Conservation (phyloP, 1,139 yeast genomes). For the Zygosaccharomyces pseudobailii region DNA sequence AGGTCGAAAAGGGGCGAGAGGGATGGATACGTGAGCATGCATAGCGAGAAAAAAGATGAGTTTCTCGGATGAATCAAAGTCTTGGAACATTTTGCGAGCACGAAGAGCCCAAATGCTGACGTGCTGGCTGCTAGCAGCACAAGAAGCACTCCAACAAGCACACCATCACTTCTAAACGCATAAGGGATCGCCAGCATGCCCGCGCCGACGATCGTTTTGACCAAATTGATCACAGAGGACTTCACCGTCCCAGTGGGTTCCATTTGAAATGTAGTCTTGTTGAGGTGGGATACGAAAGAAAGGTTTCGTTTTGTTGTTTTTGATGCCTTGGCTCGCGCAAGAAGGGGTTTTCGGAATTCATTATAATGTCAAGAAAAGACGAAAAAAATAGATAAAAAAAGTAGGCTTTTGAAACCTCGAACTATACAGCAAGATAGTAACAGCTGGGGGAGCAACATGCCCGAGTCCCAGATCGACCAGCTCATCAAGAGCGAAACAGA, state of each 20-base stretch:
- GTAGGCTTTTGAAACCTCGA: background rate
- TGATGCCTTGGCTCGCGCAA: background rate
- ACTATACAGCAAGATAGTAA: background rate
- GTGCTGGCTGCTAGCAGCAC: conserved; percentile 70
- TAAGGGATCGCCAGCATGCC: conserved; percentile 91
- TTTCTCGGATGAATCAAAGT: conserved; percentile 59
- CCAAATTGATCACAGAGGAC: conserved; percentile 55
- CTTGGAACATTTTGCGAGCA: conserved; percentile 71
- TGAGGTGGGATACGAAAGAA: background rate
- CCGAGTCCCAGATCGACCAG: conserved; percentile 9
- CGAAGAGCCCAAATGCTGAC: conserved; percentile 72
- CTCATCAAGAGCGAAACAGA: conserved; percentile 17
- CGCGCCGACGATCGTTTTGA: conserved; percentile 80
- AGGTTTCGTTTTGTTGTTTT: background rate
- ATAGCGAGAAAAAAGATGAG: conserved; percentile 82
- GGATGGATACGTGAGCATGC: conserved; percentile 81
- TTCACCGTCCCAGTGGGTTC: conserved; percentile 28
- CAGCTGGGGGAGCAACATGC: background rate
- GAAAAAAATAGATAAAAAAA: background rate
- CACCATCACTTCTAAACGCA: conserved; percentile 83
- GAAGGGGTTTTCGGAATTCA: background rate
- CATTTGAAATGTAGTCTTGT: conserved; percentile 12
- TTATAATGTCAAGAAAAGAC: background rate
- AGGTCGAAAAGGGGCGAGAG: conserved; percentile 76
- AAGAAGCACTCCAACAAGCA: conserved; percentile 60